Base-by-base conservation (phyloP, 1,284 basidiomycete species). In the Boletus semigastroideus region DNA sequence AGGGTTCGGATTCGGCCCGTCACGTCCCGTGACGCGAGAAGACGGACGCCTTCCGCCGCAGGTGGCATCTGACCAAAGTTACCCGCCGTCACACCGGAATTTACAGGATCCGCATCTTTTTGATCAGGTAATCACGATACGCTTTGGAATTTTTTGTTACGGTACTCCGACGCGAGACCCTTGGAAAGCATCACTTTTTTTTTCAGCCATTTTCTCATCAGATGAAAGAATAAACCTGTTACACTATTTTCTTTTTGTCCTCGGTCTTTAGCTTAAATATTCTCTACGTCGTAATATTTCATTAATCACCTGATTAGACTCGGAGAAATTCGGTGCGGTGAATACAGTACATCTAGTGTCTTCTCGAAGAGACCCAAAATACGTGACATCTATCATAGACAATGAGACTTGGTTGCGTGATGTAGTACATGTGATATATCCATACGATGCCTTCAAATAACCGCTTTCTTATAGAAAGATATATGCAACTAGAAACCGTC, bases 11-110 rank as follows among this genome's bases (percentile, higher is more conserved):
- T 54, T 7, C 55, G 61, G 42, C 59, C 67, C 6, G 49, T 51
- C 20, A 46, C 56, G 27, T 50, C 65, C 42, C 53, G 54, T 55
- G 65, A 68, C 44, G 40, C 55, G 25, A 69, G 65, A 48, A 66
- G 54, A 42, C 66, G 69, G 42, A 71, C 66, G 0, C 58, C 65
- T 20, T 71, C 65, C 34, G 69, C 64, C 38, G 64, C 69, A 27
- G 65, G 69, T 39, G 66, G 54, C 42, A 70, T 67, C 37, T 67
- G 54, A 67, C 46, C 36, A 20, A 25, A 41, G 47, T 37, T 54
- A 27, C 46, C 22, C 44, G 36, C 22, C 44, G 36, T 17, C 39
- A 48, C 48, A 49, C 61, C 51, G 60, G 49, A 19, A 52, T 46
- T 17, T 42, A 38, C 46, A 36, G 46, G 44, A 31, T 31, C 48